These are phyloP conservation scores for Cymbopogon flexuosus DNA, from an alignment of 202 grass and related monocot species.

Conservation along the genomic window DNA sequence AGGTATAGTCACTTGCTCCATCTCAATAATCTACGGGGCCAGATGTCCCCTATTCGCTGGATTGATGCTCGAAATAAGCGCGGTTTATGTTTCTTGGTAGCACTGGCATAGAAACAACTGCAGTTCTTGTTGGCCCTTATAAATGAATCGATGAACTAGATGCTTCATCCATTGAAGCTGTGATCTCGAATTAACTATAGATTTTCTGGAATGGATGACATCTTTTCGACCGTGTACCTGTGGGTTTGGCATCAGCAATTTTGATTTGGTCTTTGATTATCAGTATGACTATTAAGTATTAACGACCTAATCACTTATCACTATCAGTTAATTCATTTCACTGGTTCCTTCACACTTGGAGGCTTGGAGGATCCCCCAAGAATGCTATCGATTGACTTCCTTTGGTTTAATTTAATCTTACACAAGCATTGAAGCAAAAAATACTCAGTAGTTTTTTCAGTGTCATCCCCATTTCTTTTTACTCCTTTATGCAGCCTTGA, in stretches of 20 bases:
- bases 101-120: background rate
- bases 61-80: background rate
- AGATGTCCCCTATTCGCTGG: too few species aligned
- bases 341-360: background rate
- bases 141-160: background rate
- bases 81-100: background rate
- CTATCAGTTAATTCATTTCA: background rate
- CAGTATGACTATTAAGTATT: background rate
- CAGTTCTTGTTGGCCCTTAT: background rate
- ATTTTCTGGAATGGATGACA: background rate
- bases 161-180: background rate
- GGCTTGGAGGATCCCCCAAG: background rate
- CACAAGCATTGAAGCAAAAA: background rate
- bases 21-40: too few species aligned
- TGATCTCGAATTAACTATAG: background rate
- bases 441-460: background rate
- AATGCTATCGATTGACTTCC: conserved; percentile 8
- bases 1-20: too few species aligned
- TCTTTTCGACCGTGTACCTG: background rate
- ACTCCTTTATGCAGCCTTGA: background rate
- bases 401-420: conserved; percentile 12
- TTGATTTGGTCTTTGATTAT: conserved; percentile 14
- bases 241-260: background rate
- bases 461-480: background rate
- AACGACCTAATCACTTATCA: background rate